Percentiles rank a stretch among this genome's conserved stretches.
Conservation (phyloP, 805 yeast genomes). For the Komagataella phaffii region DNA sequence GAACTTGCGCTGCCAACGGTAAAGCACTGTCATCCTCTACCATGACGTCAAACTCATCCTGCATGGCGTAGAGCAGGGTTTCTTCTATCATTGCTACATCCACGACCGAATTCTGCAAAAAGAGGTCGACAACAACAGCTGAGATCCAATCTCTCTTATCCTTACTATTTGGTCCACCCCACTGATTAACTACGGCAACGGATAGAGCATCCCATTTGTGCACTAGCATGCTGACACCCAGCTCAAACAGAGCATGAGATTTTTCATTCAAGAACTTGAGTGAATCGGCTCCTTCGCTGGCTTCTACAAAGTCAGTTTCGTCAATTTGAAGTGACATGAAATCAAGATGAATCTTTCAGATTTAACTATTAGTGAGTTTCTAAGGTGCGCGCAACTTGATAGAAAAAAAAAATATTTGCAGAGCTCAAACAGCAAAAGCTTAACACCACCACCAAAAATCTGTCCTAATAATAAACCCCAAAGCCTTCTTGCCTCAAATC, state of each 20-base stretch:
- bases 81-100: slow-evolving; percentile 78
- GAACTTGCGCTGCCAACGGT: slow-evolving; percentile 52
- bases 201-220: slow-evolving; percentile 80
- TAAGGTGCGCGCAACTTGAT: too few relatives aligned
- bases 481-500: not conserved
- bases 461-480: not conserved
- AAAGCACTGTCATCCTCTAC: slow-evolving; percentile 85
- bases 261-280: slow-evolving; percentile 31
- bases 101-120: slow-evolving; percentile 45
- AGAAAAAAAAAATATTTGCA: too few relatives aligned
- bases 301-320: slow-evolving; percentile 6
- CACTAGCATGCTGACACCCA: slow-evolving; percentile 87
- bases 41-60: slow-evolving; percentile 83
- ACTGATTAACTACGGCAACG: slow-evolving; percentile 79
- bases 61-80: slow-evolving; percentile 77
- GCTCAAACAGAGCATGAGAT: slow-evolving; percentile 77
- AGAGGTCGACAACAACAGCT: slow-evolving; percentile 69
- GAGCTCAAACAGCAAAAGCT: too few relatives aligned
- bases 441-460: too few relatives aligned
- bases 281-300: slow-evolving; percentile 10
- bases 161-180: slow-evolving; percentile 92
- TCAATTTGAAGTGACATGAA: slow-evolving; percentile 1
- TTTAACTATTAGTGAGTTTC: too few relatives aligned
- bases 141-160: slow-evolving; percentile 95
- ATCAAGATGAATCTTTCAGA: too few relatives aligned